Evolutionary conservation across 257 asterid species (phyloP), one percentile per base, ranked within the genome.

Genomic region (Solanum infundibuliforme): DNA sequence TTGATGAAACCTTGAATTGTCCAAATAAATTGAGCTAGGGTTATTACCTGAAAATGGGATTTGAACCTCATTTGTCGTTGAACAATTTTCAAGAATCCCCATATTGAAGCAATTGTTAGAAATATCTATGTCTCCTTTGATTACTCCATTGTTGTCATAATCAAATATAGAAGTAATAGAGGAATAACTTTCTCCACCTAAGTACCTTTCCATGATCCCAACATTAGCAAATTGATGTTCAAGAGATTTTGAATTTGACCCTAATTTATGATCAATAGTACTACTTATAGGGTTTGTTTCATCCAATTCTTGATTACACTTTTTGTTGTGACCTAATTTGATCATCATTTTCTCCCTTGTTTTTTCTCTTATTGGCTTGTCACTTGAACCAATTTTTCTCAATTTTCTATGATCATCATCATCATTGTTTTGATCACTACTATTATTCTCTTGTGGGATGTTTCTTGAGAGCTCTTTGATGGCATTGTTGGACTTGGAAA

Each of bases 401-500:
- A 48, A 46, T 35, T 87, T 89, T 12, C 35, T 85, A 7, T 69
- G 81, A 39, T 39, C 46, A 39, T 39, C 46, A 39, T 79, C 68
- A 29, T 79, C 58, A 18, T 3, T 55, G 66, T 87, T 87, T 4
- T 8, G 36, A 12, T 25, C 34, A 81, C 87, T 77, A 62, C 62
- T 13, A 60, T 79, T 23, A 7, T 82, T 76, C 25, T 74, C 91
- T 75, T 88, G 90, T 25, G 86, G 86, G 39, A 76, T 86, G n/a
- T 88, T 90, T 23, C 66, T 52, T 82, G 60, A 38, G 72, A 95
- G 91, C 81, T 95, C 95, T 77, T 91, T 91, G 88, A 95, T 95
- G 12, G 96, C 94, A 88, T 90, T 89, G 58, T 91, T 93, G 32
- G 98, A 94, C 27, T 95, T 91, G 4, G 91, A 83, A 34, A 95